A percentile compares a stretch with the other conserved stretches of the same genome.
Evolutionary conservation across 2,329 filamentous ascomycete genomes (phyloP).

Genomic region (Septoria linicola): DNA sequence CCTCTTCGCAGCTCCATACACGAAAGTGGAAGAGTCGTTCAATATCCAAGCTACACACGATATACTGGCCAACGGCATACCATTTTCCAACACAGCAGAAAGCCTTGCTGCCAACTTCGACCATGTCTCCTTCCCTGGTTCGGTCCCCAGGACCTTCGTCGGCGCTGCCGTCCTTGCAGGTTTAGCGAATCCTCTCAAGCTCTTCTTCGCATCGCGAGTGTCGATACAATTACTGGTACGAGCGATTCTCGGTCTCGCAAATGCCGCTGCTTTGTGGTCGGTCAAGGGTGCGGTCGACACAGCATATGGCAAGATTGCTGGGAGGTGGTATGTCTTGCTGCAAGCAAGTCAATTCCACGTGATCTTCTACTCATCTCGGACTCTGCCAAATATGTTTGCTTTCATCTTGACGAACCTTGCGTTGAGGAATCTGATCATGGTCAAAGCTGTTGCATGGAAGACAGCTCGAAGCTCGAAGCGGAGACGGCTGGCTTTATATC

Average conservation of each 20-base stretch:
- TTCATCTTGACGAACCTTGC: conserved; percentile 75
- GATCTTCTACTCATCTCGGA: conserved; percentile 87
- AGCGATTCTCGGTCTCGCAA: conserved; percentile 73
- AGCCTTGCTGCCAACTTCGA: conserved; percentile 66
- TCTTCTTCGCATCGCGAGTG: conserved; percentile 56
- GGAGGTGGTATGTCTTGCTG: conserved; percentile 76
- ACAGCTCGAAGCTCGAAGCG: conserved; percentile 44
- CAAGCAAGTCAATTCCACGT: conserved; percentile 87
- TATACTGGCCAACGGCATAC: conserved; percentile 76
- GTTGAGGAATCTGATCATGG: conserved; percentile 53
- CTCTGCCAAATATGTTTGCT: conserved; percentile 94
- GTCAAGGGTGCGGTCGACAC: conserved; percentile 64
- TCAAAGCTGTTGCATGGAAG: conserved; percentile 41
- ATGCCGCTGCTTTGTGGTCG: conserved; percentile 65
- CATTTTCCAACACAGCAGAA: conserved; percentile 40
- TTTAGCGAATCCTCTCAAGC: conserved; percentile 65
- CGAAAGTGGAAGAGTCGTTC: conserved; percentile 98
- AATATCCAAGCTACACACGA: conserved; percentile 94
- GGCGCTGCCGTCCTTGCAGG: conserved; percentile 76
- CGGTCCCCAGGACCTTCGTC: conserved; percentile 86
- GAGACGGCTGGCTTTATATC: conserved; percentile 64
- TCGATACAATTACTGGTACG: conserved; percentile 65
- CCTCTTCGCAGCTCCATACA: conserved; percentile 68
- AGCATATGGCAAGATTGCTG: conserved; percentile 67
- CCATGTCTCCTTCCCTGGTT: conserved; percentile 85